phyloP scores from a whole-genome alignment of 2,329 filamentous ascomycete species.

The Aphanocladium album region DNA sequence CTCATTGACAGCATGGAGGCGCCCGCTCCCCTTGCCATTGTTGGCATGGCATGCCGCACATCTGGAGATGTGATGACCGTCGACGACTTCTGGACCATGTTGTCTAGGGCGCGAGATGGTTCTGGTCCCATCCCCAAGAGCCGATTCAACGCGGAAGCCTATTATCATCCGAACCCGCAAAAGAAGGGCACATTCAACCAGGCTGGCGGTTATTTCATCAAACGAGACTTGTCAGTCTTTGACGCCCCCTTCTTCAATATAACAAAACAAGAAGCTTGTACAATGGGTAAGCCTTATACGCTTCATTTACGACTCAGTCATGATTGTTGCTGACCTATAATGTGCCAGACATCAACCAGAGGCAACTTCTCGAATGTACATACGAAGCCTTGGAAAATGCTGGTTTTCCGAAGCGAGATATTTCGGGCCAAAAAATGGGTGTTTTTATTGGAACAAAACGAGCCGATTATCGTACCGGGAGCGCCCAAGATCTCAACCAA shows the following conservation, averaged over 20 bases:
- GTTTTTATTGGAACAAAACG: conserved; percentile 46
- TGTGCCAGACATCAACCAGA: conserved; percentile 46
- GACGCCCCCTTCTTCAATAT: conserved; percentile 50
- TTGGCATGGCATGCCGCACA: conserved; percentile 44
- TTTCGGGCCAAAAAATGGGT: conserved; percentile 44
- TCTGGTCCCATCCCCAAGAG: conserved; percentile 39
- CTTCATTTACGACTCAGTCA: no score
- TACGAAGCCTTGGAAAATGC: conserved; percentile 52
- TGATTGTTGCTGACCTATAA: no score
- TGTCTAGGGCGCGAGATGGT: conserved; percentile 35
- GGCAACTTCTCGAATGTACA: conserved; percentile 47
- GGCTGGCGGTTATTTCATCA: conserved; percentile 37
- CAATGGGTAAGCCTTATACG: conserved; percentile 31
- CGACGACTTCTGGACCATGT: conserved; percentile 41
- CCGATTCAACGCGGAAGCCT: conserved; percentile 40
- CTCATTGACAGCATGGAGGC: not conserved
- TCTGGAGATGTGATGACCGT: conserved; percentile 38
- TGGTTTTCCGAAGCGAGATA: conserved; percentile 37
- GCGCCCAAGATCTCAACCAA: conserved; percentile 40
- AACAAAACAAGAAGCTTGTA: conserved; percentile 45
- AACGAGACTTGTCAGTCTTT: conserved; percentile 41
- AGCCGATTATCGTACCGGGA: conserved; percentile 43
- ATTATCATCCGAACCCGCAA: conserved; percentile 39
- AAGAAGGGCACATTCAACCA: conserved; percentile 37
- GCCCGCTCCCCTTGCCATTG: conserved; percentile 36